A percentile compares a stretch with the other conserved stretches of the same genome.
phyloP scores from a whole-genome alignment of 1,284 basidiomycete species.

The Tilletia indica region DNA sequence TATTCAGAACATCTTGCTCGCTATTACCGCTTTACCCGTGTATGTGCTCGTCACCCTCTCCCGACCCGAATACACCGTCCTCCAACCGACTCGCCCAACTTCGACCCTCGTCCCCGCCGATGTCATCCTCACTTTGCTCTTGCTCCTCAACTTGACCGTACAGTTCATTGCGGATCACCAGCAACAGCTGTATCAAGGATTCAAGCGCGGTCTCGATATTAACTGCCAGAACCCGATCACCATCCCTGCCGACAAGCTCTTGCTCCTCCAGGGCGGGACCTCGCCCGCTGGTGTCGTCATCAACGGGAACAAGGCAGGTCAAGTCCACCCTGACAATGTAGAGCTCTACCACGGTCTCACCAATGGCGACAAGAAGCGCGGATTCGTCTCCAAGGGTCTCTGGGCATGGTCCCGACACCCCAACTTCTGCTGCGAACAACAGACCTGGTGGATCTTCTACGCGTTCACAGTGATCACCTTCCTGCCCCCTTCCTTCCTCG shows the following conservation, averaged over 20 bases:
- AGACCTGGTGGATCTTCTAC: conserved; percentile 71
- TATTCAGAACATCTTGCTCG: conserved; percentile 76
- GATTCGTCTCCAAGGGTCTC: conserved; percentile 79
- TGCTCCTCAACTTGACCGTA: conserved; percentile 65
- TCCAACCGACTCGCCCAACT: conserved; percentile 52
- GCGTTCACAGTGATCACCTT: conserved; percentile 51
- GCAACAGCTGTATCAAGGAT: conserved; percentile 76
- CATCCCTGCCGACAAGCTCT: conserved; percentile 25
- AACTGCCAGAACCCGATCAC: conserved; percentile 24
- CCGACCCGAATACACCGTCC: conserved; percentile 56
- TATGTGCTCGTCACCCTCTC: conserved; percentile 59
- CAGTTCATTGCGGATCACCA: conserved; percentile 87
- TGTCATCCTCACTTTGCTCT: conserved; percentile 65
- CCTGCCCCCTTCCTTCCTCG: conserved; percentile 62
- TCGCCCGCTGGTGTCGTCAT: conserved; percentile 18
- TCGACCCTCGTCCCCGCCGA: conserved; percentile 66
- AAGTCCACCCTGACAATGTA: conserved; percentile 4
- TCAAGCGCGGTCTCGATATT: conserved; percentile 64
- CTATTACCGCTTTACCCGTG: conserved; percentile 63
- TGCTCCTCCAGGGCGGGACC: conserved; percentile 8
- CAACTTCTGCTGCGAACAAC: conserved; percentile 84
- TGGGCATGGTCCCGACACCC: conserved; percentile 86
- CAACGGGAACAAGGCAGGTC: conserved; percentile 10
- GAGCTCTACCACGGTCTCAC: conserved; percentile 30
- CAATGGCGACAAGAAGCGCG: conserved; percentile 67